phyloP scores from a whole-genome alignment of 148 eudicot genomes.

The Rhododendron simsii region DNA sequence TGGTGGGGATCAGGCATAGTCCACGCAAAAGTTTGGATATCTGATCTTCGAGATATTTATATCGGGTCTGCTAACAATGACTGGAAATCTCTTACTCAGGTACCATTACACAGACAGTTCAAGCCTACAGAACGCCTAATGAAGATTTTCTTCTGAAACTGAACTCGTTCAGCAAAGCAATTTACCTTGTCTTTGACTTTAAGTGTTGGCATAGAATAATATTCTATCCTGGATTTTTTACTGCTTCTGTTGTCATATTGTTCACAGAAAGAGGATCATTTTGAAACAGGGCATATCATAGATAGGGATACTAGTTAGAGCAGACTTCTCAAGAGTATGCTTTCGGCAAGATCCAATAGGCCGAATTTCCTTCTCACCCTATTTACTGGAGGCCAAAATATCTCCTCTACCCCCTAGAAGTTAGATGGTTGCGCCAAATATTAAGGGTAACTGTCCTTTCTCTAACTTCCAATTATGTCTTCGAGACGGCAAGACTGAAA shows the following conservation, averaged over 20 bases:
- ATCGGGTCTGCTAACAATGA: conserved; percentile 96
- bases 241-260: neutral
- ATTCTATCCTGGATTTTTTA: neutral
- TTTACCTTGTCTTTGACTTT: neutral
- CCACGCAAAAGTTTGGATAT: conserved; percentile 92
- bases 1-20: conserved; percentile 92
- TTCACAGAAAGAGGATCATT: neutral
- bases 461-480: neutral
- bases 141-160: neutral
- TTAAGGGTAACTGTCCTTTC: neutral
- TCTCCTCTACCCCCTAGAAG: neutral
- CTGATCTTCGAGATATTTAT: conserved; percentile 61
- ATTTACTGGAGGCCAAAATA: neutral
- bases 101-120: conserved; percentile 10
- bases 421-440: neutral
- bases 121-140: neutral
- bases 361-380: neutral
- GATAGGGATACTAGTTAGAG: neutral
- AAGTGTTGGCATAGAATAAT: neutral
- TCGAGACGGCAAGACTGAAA: neutral
- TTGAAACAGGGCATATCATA: neutral
- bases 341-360: neutral
- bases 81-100: conserved; percentile 97
- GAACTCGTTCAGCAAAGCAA: neutral
- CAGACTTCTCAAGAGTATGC: neutral